These are phyloP conservation scores for Tetrahymena malaccensis DNA, from an alignment of 73 alveolate species.

Conservation along the genomic window DNA sequence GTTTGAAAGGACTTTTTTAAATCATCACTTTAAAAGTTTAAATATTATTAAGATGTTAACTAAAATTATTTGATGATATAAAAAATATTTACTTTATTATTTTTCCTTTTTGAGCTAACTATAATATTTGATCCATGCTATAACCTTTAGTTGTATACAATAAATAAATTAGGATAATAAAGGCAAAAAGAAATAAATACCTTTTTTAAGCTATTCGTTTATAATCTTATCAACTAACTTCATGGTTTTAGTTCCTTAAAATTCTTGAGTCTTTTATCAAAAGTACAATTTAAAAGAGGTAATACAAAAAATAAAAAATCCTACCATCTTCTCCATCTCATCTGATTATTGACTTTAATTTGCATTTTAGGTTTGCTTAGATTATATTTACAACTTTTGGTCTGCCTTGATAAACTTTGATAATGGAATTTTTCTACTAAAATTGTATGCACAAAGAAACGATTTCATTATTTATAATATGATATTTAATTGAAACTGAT, in stretches of 20 bases:
- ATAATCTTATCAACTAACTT: not conserved
- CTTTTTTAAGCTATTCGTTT: not conserved
- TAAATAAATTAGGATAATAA: not conserved
- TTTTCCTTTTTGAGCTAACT: not conserved
- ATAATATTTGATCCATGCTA: not conserved
- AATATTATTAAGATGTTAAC: not conserved
- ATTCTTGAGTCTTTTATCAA: not conserved
- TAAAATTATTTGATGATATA: not conserved
- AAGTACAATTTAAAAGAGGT: too few species aligned
- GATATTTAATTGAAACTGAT: not conserved
- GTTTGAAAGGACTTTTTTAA: not conserved
- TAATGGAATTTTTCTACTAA: not conserved
- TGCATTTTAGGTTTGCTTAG: not conserved
- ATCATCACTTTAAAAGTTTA: not conserved
- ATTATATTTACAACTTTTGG: not conserved
- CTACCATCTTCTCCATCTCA: not conserved
- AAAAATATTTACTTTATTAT: not conserved
- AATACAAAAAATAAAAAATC: too few species aligned
- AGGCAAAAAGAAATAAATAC: not conserved
- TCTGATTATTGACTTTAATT: not conserved
- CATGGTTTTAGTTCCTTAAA: not conserved
- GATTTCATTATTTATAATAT: not conserved
- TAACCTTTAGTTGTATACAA: not conserved
- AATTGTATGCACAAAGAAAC: not conserved
- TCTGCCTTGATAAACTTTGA: not conserved